Base-by-base conservation (phyloP, 108 stramenopile species). In the Cylindrotheca fusiformis region DNA sequence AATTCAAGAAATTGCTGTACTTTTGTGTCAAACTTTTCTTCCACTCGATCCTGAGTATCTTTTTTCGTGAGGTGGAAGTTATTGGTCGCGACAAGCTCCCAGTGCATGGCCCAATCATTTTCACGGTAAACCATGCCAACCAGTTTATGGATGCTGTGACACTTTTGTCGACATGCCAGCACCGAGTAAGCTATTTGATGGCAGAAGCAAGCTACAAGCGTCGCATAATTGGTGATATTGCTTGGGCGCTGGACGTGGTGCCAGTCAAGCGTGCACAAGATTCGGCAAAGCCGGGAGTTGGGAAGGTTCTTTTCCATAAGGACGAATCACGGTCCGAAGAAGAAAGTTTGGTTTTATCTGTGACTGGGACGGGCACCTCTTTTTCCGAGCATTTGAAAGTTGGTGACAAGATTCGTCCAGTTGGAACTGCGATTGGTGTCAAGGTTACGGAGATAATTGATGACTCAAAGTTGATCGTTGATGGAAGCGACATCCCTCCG, bases 41-140 rank as follows among this genome's bases (percentile, higher is more conserved):
- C 58, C 87, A 93, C 61, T 86, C 84, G 22, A 87, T 95, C 50
- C 60, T 89, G 1, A 82, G 80, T 4, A 95, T 95, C 32, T 95
- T 93, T 58, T 95, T 93, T 45, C 79, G 81, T 12, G 75, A 93
- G 48, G 84, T 98, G 58, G 92, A 97, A 66, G 72, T 97, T 14
- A 66, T 97, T 31, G 97, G 97, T 5, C 69, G 71, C 21, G 80
- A 96, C 52, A 95, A 97, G 71, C 87, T 98, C 18, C 97, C 97
- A 1, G 54, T 64, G 20, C 85, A 92, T 59, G 96, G 96, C 0
- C 97, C 97, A 3, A 89, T 96, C 17, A 95, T 98, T 33, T 97
- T 98, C 71, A 78, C 81, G 18, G 89, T 95, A 14, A 98, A 98
- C 76, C 97, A 98, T 76, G 90, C 96, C 52, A 98, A 98, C 71